Conservation (phyloP, 2,329 filamentous ascomycete genomes). For the Gliomastix tumulicola region DNA sequence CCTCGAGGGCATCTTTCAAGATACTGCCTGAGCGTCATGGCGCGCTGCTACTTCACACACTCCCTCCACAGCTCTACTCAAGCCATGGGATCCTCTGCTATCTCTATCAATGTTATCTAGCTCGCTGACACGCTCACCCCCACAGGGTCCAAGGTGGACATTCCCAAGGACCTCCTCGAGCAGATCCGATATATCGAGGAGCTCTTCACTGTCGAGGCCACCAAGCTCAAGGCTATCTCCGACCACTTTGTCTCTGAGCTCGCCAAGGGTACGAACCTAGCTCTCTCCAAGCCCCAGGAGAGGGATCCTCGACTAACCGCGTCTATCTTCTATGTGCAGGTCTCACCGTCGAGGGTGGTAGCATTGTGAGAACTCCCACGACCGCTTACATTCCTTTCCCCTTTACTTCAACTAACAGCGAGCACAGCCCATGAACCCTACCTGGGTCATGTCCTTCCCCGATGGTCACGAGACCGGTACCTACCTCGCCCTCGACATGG, state of each 20-base stretch:
- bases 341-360: constrained; percentile 79
- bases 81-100: no score
- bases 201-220: constrained; percentile 68
- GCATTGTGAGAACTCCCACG: constrained; percentile 90
- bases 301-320: no score
- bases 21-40: no score
- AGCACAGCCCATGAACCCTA: constrained; percentile 87
- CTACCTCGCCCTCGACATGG: constrained; percentile 89
- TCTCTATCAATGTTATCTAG: no score
- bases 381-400: no score
- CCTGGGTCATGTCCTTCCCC: constrained; percentile 89
- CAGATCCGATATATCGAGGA: constrained; percentile 83
- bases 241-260: constrained; percentile 86
- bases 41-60: no score
- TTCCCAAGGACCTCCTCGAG: constrained; percentile 72
- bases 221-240: constrained; percentile 84
- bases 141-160: constrained; percentile 80
- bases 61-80: no score
- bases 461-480: constrained; percentile 82
- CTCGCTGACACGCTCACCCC: not conserved
- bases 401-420: not conserved
- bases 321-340: constrained; percentile 36
- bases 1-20: no score
- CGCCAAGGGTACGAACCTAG: constrained; percentile 62
- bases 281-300: not conserved